Conservation (phyloP, 768 basidiomycete species). For the Pleurotus djamor region DNA sequence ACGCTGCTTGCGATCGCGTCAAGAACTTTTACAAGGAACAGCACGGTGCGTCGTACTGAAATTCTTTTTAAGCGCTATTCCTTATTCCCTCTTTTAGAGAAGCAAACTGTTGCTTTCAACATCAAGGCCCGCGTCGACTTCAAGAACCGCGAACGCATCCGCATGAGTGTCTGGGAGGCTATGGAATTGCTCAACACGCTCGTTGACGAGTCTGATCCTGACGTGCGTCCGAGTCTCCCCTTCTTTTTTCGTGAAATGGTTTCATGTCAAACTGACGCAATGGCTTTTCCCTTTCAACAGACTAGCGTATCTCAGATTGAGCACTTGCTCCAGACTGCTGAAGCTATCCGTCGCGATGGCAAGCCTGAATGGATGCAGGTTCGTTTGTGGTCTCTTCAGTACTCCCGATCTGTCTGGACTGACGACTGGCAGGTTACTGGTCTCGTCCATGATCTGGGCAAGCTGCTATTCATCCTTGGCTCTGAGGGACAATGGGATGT, state of each 20-base stretch:
- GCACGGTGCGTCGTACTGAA: conserved; percentile 45
- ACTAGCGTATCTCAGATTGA: conserved; percentile 83
- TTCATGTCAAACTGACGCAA: conserved; percentile 17
- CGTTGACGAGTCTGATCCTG: conserved; percentile 90
- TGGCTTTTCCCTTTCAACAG: conserved; percentile 31
- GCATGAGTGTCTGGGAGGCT: conserved; percentile 87
- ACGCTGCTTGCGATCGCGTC: conserved; percentile 62
- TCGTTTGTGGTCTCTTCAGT: conserved; percentile 5
- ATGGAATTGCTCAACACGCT: conserved; percentile 87
- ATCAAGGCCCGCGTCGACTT: conserved; percentile 75
- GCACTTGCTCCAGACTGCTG: conserved; percentile 89
- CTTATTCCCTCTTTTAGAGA: conserved; percentile 43
- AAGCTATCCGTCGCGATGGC: conserved; percentile 81
- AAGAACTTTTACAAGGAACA: conserved; percentile 68
- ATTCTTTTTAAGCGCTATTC: background rate
- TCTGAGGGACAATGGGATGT: conserved; percentile 95
- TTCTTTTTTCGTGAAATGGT: background rate
- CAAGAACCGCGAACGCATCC: conserved; percentile 59
- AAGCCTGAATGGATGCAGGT: conserved; percentile 93
- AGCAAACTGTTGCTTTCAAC: conserved; percentile 87
- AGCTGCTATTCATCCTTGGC: conserved; percentile 80
- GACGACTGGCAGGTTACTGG: conserved; percentile 57
- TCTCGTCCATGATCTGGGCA: conserved; percentile 87
- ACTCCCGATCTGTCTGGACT: background rate
- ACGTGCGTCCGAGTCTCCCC: conserved; percentile 39